phyloP scores from a whole-genome alignment of 805 yeast species.

The Wickerhamiella musiphila region DNA sequence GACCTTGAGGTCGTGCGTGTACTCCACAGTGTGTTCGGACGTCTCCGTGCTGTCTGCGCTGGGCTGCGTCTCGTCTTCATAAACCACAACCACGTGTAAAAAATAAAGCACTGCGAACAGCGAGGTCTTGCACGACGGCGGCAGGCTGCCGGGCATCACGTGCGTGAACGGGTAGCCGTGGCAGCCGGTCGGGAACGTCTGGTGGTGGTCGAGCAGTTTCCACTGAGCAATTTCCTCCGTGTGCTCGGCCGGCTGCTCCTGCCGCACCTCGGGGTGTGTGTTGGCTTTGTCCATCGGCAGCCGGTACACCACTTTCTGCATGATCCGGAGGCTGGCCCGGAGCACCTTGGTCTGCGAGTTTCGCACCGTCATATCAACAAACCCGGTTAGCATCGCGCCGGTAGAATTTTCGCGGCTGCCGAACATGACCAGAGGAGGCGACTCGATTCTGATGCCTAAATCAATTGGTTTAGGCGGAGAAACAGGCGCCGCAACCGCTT shows the following conservation, averaged over 20 bases:
- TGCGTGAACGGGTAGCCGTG: slow-evolving; percentile 90
- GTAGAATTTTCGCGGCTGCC: slow-evolving; percentile 65
- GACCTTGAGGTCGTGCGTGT: slow-evolving; percentile 29
- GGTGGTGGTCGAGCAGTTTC: slow-evolving; percentile 53
- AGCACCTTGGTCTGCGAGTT: slow-evolving; percentile 38
- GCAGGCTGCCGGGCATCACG: slow-evolving; percentile 70
- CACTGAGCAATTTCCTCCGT: slow-evolving; percentile 58
- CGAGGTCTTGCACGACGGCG: slow-evolving; percentile 47
- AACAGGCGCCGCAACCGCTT: not conserved
- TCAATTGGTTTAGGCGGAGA: not conserved
- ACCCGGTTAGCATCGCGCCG: slow-evolving; percentile 75
- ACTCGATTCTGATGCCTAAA: slow-evolving; percentile 33
- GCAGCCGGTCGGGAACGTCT: slow-evolving; percentile 34
- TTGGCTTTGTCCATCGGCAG: slow-evolving; percentile 8
- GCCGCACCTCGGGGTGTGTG: slow-evolving; percentile 12
- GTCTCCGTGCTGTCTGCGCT: slow-evolving; percentile 12
- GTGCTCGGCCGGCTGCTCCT: too few species aligned
- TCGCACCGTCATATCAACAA: slow-evolving; percentile 42
- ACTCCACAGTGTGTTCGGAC: slow-evolving; percentile 5
- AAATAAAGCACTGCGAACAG: slow-evolving; percentile 61
- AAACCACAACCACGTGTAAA: slow-evolving; percentile 42
- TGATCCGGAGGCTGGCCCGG: slow-evolving; percentile 23
- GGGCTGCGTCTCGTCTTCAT: too few species aligned
- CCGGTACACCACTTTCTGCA: slow-evolving; percentile 40
- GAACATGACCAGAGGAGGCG: slow-evolving; percentile 79